Percentiles rank a stretch among this genome's conserved stretches.
Conservation (phyloP, 1,284 basidiomycete genomes). For the Fomitopsis betulina region DNA sequence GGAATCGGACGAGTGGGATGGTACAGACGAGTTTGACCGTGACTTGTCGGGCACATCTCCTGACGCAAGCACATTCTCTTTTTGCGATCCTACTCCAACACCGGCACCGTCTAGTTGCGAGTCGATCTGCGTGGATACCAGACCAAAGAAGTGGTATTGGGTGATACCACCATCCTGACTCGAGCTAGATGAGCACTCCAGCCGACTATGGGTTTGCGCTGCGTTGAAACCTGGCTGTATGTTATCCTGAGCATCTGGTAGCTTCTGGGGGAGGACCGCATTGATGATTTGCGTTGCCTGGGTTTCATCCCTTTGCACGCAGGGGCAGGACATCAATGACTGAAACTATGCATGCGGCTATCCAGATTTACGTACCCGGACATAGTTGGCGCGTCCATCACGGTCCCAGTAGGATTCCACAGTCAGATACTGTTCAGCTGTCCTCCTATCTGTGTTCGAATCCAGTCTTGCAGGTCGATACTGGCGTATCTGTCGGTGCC, state of each 20-base stretch:
- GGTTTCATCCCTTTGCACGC: slow-evolving; percentile 12
- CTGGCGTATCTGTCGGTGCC: neutral
- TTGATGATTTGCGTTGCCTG: slow-evolving; percentile 17
- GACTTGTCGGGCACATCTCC: slow-evolving; percentile 1
- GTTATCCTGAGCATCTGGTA: neutral
- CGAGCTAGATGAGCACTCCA: slow-evolving; percentile 3
- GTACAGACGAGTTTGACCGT: neutral
- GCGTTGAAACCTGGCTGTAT: neutral
- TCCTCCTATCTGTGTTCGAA: neutral
- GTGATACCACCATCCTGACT: slow-evolving; percentile 21
- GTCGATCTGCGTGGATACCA: slow-evolving; percentile 49
- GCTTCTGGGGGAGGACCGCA: slow-evolving; percentile 4
- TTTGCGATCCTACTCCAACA: slow-evolving; percentile 39
- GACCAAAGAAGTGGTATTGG: slow-evolving; percentile 50
- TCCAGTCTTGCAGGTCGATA: neutral
- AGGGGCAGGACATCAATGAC: no score
- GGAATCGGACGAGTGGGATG: neutral
- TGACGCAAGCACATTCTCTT: slow-evolving; percentile 39
- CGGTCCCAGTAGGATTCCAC: neutral
- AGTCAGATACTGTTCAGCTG: neutral
- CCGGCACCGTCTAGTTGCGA: slow-evolving; percentile 33
- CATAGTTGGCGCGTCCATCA: neutral
- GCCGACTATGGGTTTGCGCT: neutral
- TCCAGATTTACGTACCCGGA: neutral
- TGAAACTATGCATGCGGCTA: neutral